Evolutionary conservation across 2,329 filamentous ascomycete genomes (phyloP).

Genomic region (Claviceps fusiformis): DNA sequence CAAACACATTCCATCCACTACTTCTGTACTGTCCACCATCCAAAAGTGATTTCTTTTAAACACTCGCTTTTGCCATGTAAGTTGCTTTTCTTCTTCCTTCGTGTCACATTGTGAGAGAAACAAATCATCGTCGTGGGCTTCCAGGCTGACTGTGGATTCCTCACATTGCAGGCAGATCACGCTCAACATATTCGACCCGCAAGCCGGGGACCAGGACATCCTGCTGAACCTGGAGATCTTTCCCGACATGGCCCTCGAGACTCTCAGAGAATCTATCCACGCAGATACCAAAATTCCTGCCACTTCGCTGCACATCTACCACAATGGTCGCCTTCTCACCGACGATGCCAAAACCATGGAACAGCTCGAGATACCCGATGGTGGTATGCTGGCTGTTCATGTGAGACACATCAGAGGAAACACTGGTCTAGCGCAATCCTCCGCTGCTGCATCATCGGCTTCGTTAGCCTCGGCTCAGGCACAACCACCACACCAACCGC

Average conservation of each 20-base stretch:
- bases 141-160: constrained; percentile 2
- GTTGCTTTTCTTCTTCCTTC: background rate
- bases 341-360: constrained; percentile 72
- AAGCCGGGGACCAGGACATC: constrained; percentile 53
- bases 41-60: background rate
- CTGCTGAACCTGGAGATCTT: constrained; percentile 73
- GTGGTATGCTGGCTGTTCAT: constrained; percentile 85
- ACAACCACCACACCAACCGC: constrained; percentile 19
- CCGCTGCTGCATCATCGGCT: constrained; percentile 17
- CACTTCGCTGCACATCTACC: constrained; percentile 69
- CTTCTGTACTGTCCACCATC: background rate
- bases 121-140: background rate
- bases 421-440: constrained; percentile 13
- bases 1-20: too few relatives aligned
- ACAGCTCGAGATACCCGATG: constrained; percentile 67
- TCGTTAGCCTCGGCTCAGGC: constrained; percentile 20
- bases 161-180: constrained; percentile 59
- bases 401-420: constrained; percentile 47
- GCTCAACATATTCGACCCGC: constrained; percentile 66
- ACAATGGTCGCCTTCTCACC: constrained; percentile 70
- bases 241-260: constrained; percentile 67
- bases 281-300: constrained; percentile 66
- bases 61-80: background rate
- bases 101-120: background rate
- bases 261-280: constrained; percentile 78